A percentile compares a stretch with the other conserved stretches of the same genome.
phyloP scores from a whole-genome alignment of 1,284 basidiomycete genomes.

The Jaminaea rosea region DNA sequence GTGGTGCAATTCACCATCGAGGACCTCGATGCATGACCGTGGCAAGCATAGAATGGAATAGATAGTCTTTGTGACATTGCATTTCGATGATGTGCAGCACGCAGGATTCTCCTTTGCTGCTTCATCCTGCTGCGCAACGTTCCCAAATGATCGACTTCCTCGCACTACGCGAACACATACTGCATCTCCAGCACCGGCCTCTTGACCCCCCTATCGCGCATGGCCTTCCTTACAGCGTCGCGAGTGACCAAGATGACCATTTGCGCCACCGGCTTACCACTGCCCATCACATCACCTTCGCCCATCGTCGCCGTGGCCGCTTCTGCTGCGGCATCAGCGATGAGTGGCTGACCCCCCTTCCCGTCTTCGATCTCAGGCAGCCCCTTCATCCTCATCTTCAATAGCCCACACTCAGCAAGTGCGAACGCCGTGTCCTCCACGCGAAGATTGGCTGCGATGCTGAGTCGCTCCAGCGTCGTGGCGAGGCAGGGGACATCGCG shows the following conservation, averaged over 20 bases:
- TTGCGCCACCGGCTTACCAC: no score
- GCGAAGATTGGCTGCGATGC: constrained; percentile 69
- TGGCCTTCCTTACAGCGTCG: constrained; percentile 15
- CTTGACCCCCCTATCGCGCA: constrained; percentile 18
- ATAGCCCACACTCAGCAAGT: constrained; percentile 72
- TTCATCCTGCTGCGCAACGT: no score
- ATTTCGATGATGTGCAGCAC: no score
- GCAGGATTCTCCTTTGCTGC: no score
- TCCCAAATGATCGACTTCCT: no score
- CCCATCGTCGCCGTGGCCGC: not conserved
- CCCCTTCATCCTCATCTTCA: constrained; percentile 49
- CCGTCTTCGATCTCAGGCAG: constrained; percentile 50
- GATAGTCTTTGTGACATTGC: no score
- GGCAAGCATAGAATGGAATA: no score
- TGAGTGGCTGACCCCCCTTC: not conserved
- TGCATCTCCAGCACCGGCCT: constrained; percentile 26
- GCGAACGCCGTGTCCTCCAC: constrained; percentile 80
- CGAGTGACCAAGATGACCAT: constrained; percentile 19
- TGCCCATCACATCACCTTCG: no score
- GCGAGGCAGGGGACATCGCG: constrained; percentile 3
- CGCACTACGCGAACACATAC: constrained; percentile 19
- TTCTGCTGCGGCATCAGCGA: not conserved
- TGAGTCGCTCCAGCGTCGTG: constrained; percentile 53
- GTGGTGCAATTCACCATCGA: constrained; percentile 25
- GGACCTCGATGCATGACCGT: not conserved